Percentiles rank a stretch among this genome's conserved stretches.
phyloP scores from a whole-genome alignment of 495 filamentous ascomycete genomes.

The Xylaria venustula region DNA sequence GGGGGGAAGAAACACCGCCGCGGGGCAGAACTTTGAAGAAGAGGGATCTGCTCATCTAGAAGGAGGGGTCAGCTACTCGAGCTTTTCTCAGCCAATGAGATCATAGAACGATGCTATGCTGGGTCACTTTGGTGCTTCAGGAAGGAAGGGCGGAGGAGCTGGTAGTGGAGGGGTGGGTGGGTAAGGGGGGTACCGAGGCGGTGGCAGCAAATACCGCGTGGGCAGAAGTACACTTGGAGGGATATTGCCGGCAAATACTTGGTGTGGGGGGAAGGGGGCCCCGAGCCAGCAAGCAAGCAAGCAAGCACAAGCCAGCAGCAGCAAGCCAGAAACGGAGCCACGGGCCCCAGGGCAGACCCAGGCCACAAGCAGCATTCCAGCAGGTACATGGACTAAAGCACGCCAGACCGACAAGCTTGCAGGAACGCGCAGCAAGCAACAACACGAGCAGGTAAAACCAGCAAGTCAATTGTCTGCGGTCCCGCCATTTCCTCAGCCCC shows the following conservation, averaged over 20 bases:
- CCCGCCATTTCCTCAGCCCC: neutral
- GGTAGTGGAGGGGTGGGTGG: conserved; percentile 12
- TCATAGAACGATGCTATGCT: conserved; percentile 15
- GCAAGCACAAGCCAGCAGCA: neutral
- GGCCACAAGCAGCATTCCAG: too few species aligned
- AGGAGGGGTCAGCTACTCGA: conserved; percentile 19
- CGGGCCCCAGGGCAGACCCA: neutral
- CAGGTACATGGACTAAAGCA: too few species aligned
- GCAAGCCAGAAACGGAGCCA: too few species aligned
- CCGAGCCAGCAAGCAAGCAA: neutral
- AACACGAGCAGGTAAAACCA: neutral
- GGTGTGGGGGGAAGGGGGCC: neutral
- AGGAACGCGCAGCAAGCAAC: neutral
- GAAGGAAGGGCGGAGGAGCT: neutral
- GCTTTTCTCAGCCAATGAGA: conserved; percentile 14
- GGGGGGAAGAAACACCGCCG: conserved; percentile 16
- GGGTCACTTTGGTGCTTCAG: conserved; percentile 10
- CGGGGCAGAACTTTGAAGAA: conserved; percentile 19
- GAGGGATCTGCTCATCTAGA: conserved; percentile 18
- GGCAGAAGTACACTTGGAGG: neutral
- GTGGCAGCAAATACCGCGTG: neutral
- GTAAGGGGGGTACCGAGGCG: neutral
- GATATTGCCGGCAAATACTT: conserved; percentile 8
- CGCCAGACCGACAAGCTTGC: too few species aligned
- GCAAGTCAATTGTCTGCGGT: too few species aligned